These are phyloP conservation scores for Stenogyne calaminthoides DNA, from an alignment of 305 asterid species.

Conservation along the genomic window DNA sequence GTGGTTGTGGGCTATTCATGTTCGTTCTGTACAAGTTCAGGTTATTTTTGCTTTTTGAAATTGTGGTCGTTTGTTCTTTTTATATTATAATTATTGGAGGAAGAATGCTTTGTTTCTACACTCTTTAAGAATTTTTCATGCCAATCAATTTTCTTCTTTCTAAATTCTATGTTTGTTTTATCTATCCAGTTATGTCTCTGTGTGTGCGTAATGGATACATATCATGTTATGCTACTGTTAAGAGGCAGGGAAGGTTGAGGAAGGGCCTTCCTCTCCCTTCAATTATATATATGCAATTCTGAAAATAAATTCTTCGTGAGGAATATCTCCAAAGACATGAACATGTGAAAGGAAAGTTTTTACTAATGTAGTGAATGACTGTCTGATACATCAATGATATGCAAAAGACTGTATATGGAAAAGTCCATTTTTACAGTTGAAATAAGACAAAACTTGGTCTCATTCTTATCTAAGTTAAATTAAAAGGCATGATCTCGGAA, in stretches of 20 bases:
- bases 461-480: neutral
- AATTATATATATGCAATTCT: neutral
- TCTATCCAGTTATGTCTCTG: no score
- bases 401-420: neutral
- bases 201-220: neutral
- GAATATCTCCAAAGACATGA: neutral
- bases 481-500: neutral
- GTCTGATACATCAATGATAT: slow-evolving; percentile 8
- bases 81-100: slow-evolving; percentile 9
- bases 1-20: slow-evolving; percentile 31
- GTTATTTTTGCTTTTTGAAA: slow-evolving; percentile 29
- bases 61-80: slow-evolving; percentile 20
- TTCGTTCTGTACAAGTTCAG: slow-evolving; percentile 33
- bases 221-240: neutral
- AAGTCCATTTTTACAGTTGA: slow-evolving; percentile 2
- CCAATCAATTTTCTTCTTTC: neutral
- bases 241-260: neutral
- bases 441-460: neutral
- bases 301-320: neutral
- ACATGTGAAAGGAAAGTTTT: neutral
- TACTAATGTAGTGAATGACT: neutral
- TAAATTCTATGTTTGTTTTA: neutral
- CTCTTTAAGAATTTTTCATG: slow-evolving; percentile 22
- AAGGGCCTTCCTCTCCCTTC: neutral
- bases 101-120: slow-evolving; percentile 29